Evolutionary conservation across 768 basidiomycete species (phyloP), one percentile per base, ranked within the genome.

Genomic region (Russula dissimulans): DNA sequence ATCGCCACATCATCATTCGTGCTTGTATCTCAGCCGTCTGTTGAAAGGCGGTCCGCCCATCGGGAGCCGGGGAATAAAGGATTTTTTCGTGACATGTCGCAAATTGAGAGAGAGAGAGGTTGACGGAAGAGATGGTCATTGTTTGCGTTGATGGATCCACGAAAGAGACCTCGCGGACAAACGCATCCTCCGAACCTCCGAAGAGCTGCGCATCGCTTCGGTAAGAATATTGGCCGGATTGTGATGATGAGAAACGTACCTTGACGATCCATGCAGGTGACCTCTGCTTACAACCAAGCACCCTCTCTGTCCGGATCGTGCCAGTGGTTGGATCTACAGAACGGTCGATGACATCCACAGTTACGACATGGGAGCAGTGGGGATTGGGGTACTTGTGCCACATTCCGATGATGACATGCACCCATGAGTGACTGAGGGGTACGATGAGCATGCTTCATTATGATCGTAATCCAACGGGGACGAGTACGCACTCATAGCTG

Each of bases 351-450:
- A 93, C 91, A 72, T 93, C 91, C 69, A 93, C 81, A 65, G 87
- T 89, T 66, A 91, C 77, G 66, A 93, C 91, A 71, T 93, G 91
- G 26, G 87, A 81, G 74, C 91, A 92, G 68, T 89, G 89, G 55
- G 92, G 87, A 71, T 95, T 95, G 54, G 94, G 94, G 73, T 97
- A 97, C 79, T 97, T 97, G 66, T 87, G 86, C 88, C 91, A 94
- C 80, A 95, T 89, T 65, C 89, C 90, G 69, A 89, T 86, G 63
- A 93, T 84, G 66, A 95, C 91, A 76, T 92, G 91, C 61, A 85
- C 80, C 87, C 93, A 95, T 44, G 91, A 81, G 70, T 93, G 91
- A 63, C 93, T 97, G 50, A 15, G 66, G 54, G 47, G n/a, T 44
- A 51, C 12, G 9, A 8, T 11, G 6, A 26, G 45, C 8, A 39